Conservation (phyloP, 352 stramenopile genomes). For the Pythium rhizo-oryzae region DNA sequence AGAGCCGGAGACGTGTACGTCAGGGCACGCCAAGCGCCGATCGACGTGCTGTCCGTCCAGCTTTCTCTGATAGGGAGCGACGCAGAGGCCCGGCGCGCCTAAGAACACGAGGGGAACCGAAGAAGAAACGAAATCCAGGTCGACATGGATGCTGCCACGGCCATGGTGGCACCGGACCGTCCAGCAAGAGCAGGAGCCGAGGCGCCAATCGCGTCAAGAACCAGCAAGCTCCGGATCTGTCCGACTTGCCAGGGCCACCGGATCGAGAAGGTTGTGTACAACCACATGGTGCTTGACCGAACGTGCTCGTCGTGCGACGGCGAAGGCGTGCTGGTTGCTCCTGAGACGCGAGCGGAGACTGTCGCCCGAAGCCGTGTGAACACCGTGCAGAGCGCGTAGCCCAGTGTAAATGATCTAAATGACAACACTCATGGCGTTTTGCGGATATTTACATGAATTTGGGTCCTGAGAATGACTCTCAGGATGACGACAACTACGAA, state of each 20-base stretch:
- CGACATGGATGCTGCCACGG: background rate
- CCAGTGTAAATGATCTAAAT: background rate
- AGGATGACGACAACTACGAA: slow-evolving; percentile 8
- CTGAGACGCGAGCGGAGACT: background rate
- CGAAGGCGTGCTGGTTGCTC: slow-evolving; percentile 44
- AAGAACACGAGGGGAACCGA: background rate
- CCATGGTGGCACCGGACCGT: background rate
- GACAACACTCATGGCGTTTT: background rate
- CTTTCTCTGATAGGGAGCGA: background rate
- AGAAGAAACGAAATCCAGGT: slow-evolving; percentile 3
- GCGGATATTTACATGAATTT: slow-evolving; percentile 13
- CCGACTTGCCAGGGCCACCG: slow-evolving; percentile 56
- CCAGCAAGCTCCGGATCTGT: slow-evolving; percentile 47
- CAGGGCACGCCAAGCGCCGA: background rate
- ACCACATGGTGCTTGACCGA: slow-evolving; percentile 54
- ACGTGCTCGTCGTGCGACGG: slow-evolving; percentile 59
- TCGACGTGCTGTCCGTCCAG: background rate
- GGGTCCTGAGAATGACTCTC: background rate
- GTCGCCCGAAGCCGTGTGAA: background rate
- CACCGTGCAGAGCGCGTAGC: slow-evolving; percentile 12
- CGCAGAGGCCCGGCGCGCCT: background rate
- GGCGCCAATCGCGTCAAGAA: too few species aligned
- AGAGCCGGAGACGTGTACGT: slow-evolving; percentile 3
- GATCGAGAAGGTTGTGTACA: slow-evolving; percentile 59
- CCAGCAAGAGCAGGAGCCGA: background rate